These are phyloP conservation scores for Alternaria incomplexa DNA, from an alignment of 2,329 filamentous ascomycete genomes.

Conservation along the genomic window DNA sequence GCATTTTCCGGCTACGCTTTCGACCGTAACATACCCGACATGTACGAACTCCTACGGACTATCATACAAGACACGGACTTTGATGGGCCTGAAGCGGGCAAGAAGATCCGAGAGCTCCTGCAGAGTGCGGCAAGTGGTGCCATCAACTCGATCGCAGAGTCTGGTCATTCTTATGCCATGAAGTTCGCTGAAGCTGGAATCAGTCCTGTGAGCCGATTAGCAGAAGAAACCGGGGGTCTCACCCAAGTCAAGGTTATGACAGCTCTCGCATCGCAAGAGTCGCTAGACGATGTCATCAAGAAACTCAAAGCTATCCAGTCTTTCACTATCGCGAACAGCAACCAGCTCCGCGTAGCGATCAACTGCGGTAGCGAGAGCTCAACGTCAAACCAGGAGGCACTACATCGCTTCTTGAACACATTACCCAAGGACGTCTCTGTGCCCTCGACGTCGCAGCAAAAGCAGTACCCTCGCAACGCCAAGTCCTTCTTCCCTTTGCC, in stretches of 20 bases:
- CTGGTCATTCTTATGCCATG: constrained; percentile 85
- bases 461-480: constrained; percentile 49
- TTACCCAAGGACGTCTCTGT: constrained; percentile 55
- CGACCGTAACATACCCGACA: constrained; percentile 86
- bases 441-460: constrained; percentile 37
- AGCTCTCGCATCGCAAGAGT: constrained; percentile 76
- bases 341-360: constrained; percentile 76
- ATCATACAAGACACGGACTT: constrained; percentile 90
- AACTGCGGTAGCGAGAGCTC: constrained; percentile 83
- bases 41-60: constrained; percentile 84
- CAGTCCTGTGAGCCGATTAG: constrained; percentile 72
- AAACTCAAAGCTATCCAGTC: constrained; percentile 87
- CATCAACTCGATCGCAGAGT: constrained; percentile 88
- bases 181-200: constrained; percentile 82
- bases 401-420: constrained; percentile 72
- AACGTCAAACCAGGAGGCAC: constrained; percentile 69
- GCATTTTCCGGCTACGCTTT: constrained; percentile 85
- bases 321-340: constrained; percentile 72
- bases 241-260: constrained; percentile 87
- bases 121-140: constrained; percentile 88
- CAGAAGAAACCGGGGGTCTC: constrained; percentile 88
- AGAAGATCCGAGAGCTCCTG: constrained; percentile 83
- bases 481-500: constrained; percentile 93
- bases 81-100: constrained; percentile 78
- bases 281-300: constrained; percentile 74